Conservation (phyloP, 768 basidiomycete species). For the Rhizopogon vesiculosus region DNA sequence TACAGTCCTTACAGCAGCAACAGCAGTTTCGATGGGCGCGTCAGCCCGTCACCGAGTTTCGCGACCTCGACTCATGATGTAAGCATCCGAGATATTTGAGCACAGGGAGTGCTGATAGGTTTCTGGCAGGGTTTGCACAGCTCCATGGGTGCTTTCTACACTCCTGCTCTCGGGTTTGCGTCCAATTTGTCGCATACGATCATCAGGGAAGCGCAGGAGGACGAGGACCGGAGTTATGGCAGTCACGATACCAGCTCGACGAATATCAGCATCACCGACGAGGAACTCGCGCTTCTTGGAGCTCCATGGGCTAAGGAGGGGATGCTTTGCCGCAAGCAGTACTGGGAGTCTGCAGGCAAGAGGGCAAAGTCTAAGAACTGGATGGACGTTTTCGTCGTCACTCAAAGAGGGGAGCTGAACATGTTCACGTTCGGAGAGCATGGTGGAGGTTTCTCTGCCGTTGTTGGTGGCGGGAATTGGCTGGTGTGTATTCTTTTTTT, state of each 20-base stretch:
- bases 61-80: slow-evolving; percentile 87
- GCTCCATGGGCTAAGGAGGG: slow-evolving; percentile 99
- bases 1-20: slow-evolving; percentile 81
- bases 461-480: slow-evolving; percentile 97
- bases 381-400: slow-evolving; percentile 95
- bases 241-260: slow-evolving; percentile 66
- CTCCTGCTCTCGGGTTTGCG: slow-evolving; percentile 92
- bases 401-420: slow-evolving; percentile 88
- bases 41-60: slow-evolving; percentile 94
- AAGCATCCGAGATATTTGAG: slow-evolving; percentile 10
- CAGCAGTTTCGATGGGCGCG: slow-evolving; percentile 78
- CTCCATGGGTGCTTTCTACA: slow-evolving; percentile 65
- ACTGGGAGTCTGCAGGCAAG: slow-evolving; percentile 83
- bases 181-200: slow-evolving; percentile 95
- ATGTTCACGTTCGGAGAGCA: slow-evolving; percentile 94
- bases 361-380: slow-evolving; percentile 86
- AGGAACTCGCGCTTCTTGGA: slow-evolving; percentile 91
- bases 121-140: slow-evolving; percentile 47
- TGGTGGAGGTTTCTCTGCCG: slow-evolving; percentile 52
- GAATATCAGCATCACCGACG: slow-evolving; percentile 85
- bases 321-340: slow-evolving; percentile 90
- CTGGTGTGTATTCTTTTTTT: slow-evolving; percentile 55
- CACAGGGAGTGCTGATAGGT: slow-evolving; percentile 9
- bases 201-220: slow-evolving; percentile 91
- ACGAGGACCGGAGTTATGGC: slow-evolving; percentile 65